phyloP scores from a whole-genome alignment of 805 yeast genomes.

The Ogataea trehaloabstinens region DNA sequence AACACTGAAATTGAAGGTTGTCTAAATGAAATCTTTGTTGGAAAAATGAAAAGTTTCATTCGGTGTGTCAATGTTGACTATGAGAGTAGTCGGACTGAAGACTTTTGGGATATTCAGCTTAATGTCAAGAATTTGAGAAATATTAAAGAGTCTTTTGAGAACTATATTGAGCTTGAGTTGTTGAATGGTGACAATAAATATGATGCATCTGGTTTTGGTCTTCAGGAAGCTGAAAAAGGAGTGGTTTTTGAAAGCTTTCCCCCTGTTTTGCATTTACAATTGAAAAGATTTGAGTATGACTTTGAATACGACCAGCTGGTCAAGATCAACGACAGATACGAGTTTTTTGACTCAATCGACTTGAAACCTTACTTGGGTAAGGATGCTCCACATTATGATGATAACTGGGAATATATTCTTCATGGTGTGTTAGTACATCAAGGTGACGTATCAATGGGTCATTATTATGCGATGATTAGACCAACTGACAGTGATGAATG shows the following conservation, averaged over 20 bases:
- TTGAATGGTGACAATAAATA: conserved; percentile 94
- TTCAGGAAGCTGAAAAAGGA: conserved; percentile 96
- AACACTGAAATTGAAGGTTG: conserved; percentile 77
- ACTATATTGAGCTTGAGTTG: conserved; percentile 85
- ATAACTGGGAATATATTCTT: conserved; percentile 74
- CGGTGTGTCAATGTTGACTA: conserved; percentile 91
- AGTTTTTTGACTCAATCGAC: conserved; percentile 82
- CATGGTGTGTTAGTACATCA: conserved; percentile 96
- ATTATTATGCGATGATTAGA: conserved; percentile 90
- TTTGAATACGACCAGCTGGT: conserved; percentile 84
- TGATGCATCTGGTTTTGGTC: conserved; percentile 83
- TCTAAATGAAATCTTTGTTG: conserved; percentile 83
- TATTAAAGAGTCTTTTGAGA: conserved; percentile 72
- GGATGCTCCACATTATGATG: conserved; percentile 41
- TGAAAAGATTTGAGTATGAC: conserved; percentile 93
- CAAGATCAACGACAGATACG: conserved; percentile 89
- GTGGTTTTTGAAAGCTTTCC: conserved; percentile 88
- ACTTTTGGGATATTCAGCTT: conserved; percentile 96
- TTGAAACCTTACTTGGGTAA: conserved; percentile 75
- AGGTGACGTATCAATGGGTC: conserved; percentile 95
- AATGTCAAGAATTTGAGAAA: conserved; percentile 82
- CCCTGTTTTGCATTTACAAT: conserved; percentile 86
- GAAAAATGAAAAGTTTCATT: conserved; percentile 93
- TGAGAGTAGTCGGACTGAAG: conserved; percentile 88
- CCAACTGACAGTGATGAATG: conserved; percentile 71